A percentile compares a stretch with the other conserved stretches of the same genome.
Conservation (phyloP, 441 rosid species). For the Populus hybrid region DNA sequence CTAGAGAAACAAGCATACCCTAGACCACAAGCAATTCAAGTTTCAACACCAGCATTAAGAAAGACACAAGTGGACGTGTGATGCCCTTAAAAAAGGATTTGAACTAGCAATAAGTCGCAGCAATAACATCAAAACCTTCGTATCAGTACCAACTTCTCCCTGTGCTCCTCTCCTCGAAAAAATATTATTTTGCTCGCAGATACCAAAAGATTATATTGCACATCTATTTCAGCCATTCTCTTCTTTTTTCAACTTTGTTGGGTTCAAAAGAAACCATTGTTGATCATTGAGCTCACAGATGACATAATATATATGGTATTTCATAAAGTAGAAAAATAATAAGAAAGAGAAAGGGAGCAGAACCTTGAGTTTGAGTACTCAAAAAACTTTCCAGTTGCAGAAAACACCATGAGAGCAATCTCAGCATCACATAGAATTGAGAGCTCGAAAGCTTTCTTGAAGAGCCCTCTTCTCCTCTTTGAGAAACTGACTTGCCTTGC, state of each 20-base stretch:
- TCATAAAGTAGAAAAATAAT: not conserved
- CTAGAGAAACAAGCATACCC: too few species aligned
- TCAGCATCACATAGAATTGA: slow-evolving; percentile 48
- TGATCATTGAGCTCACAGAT: not conserved
- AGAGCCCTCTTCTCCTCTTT: slow-evolving; percentile 49
- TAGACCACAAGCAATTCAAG: too few species aligned
- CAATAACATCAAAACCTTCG: too few species aligned
- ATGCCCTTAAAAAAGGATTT: too few species aligned
- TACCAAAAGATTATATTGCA: not conserved
- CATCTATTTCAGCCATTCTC: not conserved
- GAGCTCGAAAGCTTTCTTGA: slow-evolving; percentile 45
- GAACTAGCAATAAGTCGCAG: too few species aligned
- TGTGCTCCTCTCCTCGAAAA: not conserved
- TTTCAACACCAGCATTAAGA: too few species aligned
- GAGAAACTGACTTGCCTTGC: slow-evolving; percentile 51
- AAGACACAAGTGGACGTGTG: too few species aligned
- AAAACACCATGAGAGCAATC: slow-evolving; percentile 40
- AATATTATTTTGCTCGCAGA: not conserved
- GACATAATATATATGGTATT: too few species aligned
- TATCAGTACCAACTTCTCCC: too few species aligned
- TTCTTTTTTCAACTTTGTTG: not conserved
- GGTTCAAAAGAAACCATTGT: not conserved
- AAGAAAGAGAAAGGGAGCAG: not conserved
- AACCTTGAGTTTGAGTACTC: slow-evolving; percentile 45
- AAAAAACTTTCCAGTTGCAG: slow-evolving; percentile 43